Conservation (phyloP, 306 rosid genomes). For the Canavalia ensiformis region DNA sequence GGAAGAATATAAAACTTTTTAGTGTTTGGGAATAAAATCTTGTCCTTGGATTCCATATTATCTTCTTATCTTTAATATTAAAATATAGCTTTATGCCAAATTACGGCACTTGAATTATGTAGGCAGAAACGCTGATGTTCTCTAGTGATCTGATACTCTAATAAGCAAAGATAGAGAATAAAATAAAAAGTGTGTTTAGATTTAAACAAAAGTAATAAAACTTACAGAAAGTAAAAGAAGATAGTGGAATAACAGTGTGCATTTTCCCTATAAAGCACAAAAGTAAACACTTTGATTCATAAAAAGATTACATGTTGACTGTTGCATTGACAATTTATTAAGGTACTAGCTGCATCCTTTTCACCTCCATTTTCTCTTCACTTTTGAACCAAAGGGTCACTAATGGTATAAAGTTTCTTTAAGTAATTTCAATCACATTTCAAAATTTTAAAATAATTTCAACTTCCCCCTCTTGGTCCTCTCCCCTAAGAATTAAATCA, state of each 20-base stretch:
- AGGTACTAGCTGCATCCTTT: neutral
- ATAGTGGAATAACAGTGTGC: slow-evolving; percentile 28
- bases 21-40: slow-evolving; percentile 25
- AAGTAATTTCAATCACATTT: slow-evolving; percentile 16
- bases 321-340: slow-evolving; percentile 31
- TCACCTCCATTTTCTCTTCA: slow-evolving; percentile 1
- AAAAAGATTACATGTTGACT: slow-evolving; percentile 45
- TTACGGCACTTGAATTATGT: neutral
- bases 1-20: slow-evolving; percentile 36
- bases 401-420: slow-evolving; percentile 3
- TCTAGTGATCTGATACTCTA: neutral
- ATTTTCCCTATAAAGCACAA: slow-evolving; percentile 41
- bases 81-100: slow-evolving; percentile 25
- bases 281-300: slow-evolving; percentile 52
- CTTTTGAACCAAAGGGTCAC: neutral
- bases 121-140: neutral
- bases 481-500: slow-evolving; percentile 27
- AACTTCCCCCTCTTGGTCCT: neutral
- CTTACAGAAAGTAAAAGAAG: neutral
- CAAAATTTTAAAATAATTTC: slow-evolving; percentile 13
- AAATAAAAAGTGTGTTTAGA: neutral
- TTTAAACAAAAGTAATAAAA: slow-evolving; percentile 13
- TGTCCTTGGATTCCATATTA: slow-evolving; percentile 42
- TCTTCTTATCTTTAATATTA: slow-evolving; percentile 12
- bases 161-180: neutral